Evolutionary conservation across 2,329 filamentous ascomycete genomes (phyloP), one percentile per base, ranked within the genome.

Genomic region (Davidsoniella neocaledoniae): DNA sequence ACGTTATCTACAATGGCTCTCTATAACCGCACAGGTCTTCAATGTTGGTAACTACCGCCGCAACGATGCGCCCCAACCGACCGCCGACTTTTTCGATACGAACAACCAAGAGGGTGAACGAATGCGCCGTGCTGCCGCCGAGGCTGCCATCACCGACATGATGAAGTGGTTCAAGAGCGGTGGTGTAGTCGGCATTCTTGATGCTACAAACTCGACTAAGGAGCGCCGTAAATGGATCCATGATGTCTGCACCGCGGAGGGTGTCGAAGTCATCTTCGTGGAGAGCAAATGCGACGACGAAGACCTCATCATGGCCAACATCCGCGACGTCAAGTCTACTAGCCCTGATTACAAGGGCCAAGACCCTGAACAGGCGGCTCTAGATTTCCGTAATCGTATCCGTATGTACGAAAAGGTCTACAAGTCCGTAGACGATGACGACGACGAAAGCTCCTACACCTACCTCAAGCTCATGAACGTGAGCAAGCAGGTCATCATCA

Each of bases 381-480:
- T 79, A 51, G 91, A 98, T 64, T 98, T 98, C 68, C 81, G 86
- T 55, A 83, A 93, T 60, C 82, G 91, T 55, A 98, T 98, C 61
- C 79, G 83, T 60, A 94, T 95, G 66, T 98, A 98, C 66, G 91
- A 98, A 65, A 91, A 91, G 66, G 84, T 93, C 25, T 98, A 98
- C 66, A 79, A 94, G 67, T 90, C 86, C 1, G 86, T 98, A 59
- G 86, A 93, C 57, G 83, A 83, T 57, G 73, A 78, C 55, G 70
- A 68, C 40, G 83, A 93, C 55, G 90, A 96, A 70, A 78, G 76
- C 57, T 73, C 90, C 57, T 77, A 91, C 58, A 94, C 91, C 37
- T 98, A 95, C 62, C 82, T 96, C 62, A 96, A 98, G 68, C 83
- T 98, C 61, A 93, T 96, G 73, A 82, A 98, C 60, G 86, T 96